Base-by-base conservation (phyloP, 1,139 yeast genomes). In the Kodamaea derodonti region DNA sequence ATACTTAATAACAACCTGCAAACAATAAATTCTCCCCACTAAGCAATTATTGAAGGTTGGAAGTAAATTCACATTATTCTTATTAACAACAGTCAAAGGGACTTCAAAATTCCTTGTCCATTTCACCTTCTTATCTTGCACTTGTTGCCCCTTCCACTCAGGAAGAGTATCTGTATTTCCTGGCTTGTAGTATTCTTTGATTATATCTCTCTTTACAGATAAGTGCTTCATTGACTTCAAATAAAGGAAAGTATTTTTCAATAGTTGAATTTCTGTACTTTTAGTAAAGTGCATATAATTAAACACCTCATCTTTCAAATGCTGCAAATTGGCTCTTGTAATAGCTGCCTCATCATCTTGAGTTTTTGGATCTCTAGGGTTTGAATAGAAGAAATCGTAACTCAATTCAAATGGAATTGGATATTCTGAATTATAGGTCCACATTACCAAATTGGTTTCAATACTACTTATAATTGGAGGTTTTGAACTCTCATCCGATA, bases 31-130 rank as follows among this genome's bases (percentile, higher is more conserved):
- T 37, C 75, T 49, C 0, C 75, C 75, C 9, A 65, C 62, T 37
- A 69, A 54, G 44, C 75, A 69, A 31, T 58, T 63, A 39, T 69
- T 75, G 47, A 68, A 69, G 30, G 63, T 59, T 4, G 75, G 75
- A 11, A 65, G 49, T 34, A 69, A 53, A 14, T 63, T 66, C 30
- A 66, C 55, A 39, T 65, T 68, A 38, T 62, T 59, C 45, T 66
- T 67, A 42, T 69, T 68, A 15, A 56, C 35, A 1, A 58, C 46
- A 12, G 43, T 47, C 34, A 69, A 46, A 3, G 73, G 72, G 2
- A 68, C 37, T 1, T 43, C 38, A 4, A 69, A 33, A 11, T 51
- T 41, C 41, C 60, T 62, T 3, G 45, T 39, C 69, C 69, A 69
- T 33, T 47, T 49, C 25, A 57, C 35, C 22, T 49, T 45, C 13